A percentile compares a stretch with the other conserved stretches of the same genome.
phyloP scores from a whole-genome alignment of 148 eudicot genomes.

The Arbutus unedo region DNA sequence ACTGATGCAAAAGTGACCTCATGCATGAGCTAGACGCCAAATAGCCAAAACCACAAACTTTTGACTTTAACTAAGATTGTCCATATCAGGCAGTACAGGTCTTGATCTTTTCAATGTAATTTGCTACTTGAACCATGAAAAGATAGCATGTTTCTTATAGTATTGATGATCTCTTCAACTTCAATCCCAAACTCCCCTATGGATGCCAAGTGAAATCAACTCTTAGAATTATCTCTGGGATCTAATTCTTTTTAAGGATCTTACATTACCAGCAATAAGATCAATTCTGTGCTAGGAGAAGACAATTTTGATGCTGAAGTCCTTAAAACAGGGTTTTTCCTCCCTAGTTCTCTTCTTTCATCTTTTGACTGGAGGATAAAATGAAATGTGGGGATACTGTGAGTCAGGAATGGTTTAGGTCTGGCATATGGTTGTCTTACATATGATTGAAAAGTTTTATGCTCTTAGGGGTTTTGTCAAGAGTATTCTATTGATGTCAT shows the following conservation, averaged over 20 bases:
- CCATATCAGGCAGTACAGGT: not conserved
- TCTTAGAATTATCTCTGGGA: not conserved
- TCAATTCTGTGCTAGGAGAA: not conserved
- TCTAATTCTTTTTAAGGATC: not conserved
- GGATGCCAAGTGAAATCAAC: not conserved
- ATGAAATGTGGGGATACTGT: too few species aligned
- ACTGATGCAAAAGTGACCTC: not conserved
- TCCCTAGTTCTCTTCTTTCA: not conserved
- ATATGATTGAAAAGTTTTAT: not conserved
- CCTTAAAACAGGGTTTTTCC: not conserved
- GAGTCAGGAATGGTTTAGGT: too few species aligned
- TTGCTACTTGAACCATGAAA: not conserved
- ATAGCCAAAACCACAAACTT: not conserved
- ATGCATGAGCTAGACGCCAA: constrained; percentile 4
- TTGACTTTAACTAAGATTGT: not conserved
- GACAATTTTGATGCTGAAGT: constrained; percentile 2
- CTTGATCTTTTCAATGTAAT: not conserved
- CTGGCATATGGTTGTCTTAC: too few species aligned
- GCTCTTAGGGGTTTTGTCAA: not conserved
- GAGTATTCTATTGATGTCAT: not conserved
- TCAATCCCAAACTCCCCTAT: not conserved
- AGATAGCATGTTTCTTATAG: not conserved
- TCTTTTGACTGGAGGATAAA: not conserved
- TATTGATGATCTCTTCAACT: not conserved
- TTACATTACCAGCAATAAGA: not conserved